Conservation (phyloP, 768 basidiomycete genomes). For the Suillus subalutaceus region DNA sequence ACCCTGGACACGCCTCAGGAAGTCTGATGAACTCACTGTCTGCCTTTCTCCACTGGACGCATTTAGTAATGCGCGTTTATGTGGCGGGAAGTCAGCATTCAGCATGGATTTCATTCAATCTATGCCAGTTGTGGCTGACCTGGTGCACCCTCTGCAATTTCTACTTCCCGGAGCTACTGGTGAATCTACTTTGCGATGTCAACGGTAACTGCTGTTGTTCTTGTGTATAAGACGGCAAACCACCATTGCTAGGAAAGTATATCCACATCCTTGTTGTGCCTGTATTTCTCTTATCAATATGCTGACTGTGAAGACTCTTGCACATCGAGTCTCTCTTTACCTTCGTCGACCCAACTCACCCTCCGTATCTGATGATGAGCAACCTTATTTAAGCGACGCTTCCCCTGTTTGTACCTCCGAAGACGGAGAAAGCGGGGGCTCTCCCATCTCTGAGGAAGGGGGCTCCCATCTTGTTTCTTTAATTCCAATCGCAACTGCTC, state of each 20-base stretch:
- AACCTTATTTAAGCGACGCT: not conserved
- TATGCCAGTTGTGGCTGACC: not conserved
- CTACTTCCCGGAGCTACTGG: not conserved
- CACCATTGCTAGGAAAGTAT: not conserved
- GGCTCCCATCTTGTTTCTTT: not conserved
- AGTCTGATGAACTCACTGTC: not conserved
- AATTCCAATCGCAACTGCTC: not conserved
- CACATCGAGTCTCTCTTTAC: not conserved
- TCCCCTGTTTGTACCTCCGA: not conserved
- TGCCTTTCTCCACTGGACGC: not conserved
- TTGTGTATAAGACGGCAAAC: not conserved
- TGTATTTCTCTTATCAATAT: not conserved
- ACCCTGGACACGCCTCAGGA: slow-evolving; percentile 1
- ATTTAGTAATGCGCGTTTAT: not conserved
- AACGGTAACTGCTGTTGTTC: not conserved
- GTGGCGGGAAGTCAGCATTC: not conserved
- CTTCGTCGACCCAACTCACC: not conserved
- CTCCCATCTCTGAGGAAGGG: not conserved
- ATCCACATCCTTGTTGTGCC: not conserved
- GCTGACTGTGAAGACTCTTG: not conserved
- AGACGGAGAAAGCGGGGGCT: not conserved
- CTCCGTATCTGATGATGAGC: not conserved
- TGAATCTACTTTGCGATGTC: not conserved
- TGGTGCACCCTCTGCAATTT: not conserved
- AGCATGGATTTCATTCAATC: not conserved